Percentiles rank a stretch among this genome's conserved stretches.
phyloP scores from a whole-genome alignment of 2,329 filamentous ascomycete species.

The Pseudogymnoascus sp. region DNA sequence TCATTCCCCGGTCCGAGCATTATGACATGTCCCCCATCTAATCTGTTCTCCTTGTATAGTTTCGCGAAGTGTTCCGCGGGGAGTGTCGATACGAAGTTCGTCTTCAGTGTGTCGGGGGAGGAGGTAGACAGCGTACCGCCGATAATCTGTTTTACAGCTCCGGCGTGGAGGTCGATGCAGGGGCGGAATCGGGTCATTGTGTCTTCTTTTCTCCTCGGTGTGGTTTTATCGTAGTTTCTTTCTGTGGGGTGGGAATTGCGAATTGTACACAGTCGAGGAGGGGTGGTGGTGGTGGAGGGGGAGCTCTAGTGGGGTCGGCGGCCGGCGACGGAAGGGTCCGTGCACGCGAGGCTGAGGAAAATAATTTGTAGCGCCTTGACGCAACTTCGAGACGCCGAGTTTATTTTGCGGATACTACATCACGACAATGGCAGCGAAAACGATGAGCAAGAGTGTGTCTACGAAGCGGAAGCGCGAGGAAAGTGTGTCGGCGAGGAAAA shows the following conservation, averaged over 20 bases:
- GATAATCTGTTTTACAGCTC: slow-evolving; percentile 96
- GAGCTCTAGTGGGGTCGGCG: not conserved
- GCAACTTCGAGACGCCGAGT: not conserved
- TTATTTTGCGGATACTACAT: not conserved
- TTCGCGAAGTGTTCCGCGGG: slow-evolving; percentile 72
- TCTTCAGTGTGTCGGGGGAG: slow-evolving; percentile 57
- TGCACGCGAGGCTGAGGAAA: not conserved
- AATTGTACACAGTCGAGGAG: not conserved
- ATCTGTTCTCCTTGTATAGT: slow-evolving; percentile 66
- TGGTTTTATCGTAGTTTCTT: not conserved
- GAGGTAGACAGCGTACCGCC: slow-evolving; percentile 76
- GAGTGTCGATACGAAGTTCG: slow-evolving; percentile 83
- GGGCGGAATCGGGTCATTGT: slow-evolving; percentile 88
- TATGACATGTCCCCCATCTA: slow-evolving; percentile 84
- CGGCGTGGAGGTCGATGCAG: slow-evolving; percentile 96
- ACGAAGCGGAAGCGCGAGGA: slow-evolving; percentile 38
- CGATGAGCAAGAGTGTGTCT: not conserved
- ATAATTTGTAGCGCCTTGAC: not conserved
- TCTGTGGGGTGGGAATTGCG: not conserved
- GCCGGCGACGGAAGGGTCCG: not conserved
- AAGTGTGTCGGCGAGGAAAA: slow-evolving; percentile 12
- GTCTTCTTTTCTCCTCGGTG: not conserved
- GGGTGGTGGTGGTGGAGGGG: not conserved
- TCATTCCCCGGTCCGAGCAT: slow-evolving; percentile 90
- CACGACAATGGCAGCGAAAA: not conserved